phyloP scores from a whole-genome alignment of 176 grass and related monocot species.

The Aegilops tauschii region DNA sequence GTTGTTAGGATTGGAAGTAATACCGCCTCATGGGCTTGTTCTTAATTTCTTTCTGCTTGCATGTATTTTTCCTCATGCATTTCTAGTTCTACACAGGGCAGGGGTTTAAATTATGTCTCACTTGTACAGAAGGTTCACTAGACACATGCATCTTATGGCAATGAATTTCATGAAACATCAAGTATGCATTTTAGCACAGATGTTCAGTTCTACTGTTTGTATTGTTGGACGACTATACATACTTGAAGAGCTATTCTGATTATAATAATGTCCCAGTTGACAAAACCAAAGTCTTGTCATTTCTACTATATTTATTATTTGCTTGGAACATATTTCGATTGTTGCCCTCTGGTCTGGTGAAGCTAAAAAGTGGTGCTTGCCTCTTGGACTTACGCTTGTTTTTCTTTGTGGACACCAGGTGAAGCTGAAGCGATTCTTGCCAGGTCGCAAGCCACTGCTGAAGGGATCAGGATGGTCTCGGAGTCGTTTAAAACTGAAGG shows the following conservation, averaged over 20 bases:
- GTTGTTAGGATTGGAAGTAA: background rate
- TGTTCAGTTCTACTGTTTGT: background rate
- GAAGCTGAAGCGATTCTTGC: slow-evolving; percentile 78
- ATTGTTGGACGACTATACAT: background rate
- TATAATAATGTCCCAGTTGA: background rate
- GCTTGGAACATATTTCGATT: background rate
- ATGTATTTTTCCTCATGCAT: background rate
- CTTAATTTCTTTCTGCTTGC: background rate
- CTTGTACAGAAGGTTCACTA: background rate
- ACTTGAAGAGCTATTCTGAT: background rate
- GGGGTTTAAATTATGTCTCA: background rate
- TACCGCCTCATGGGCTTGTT: background rate
- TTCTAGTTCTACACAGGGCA: background rate
- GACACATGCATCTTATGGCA: background rate
- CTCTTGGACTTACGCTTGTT: background rate
- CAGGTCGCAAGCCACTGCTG: slow-evolving; percentile 70
- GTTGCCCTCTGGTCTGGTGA: background rate
- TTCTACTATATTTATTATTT: background rate
- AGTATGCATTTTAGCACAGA: background rate
- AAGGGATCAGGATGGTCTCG: slow-evolving; percentile 65
- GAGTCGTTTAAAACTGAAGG: slow-evolving; percentile 67
- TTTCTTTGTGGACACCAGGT: slow-evolving; percentile 44
- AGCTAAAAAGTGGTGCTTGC: background rate
- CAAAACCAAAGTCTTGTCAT: background rate
- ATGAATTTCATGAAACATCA: background rate